Evolutionary conservation across 2,329 filamentous ascomycete species (phyloP), one percentile per base, ranked within the genome.

Genomic region (Monilinia aucupariae): DNA sequence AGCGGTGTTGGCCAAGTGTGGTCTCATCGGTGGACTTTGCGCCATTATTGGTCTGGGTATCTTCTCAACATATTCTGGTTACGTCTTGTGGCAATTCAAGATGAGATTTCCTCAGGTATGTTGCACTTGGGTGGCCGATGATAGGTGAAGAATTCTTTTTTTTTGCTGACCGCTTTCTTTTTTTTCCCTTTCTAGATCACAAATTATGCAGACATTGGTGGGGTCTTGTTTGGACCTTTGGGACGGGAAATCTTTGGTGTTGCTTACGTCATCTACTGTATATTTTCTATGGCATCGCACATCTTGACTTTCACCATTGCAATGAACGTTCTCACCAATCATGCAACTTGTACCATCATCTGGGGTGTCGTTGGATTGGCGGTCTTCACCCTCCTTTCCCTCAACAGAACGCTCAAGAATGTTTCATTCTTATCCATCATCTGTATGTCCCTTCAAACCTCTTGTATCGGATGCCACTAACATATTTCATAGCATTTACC

Each of bases 241-340:
- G 58, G 58, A 37, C 75, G 78, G 32, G 79, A 83, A 64, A 65
- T 86, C 43, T 75, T 83, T 53, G 82, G 81, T 13, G 68, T 76
- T 20, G 79, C 75, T 1, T 80, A 82, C 67, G 74, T 80, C 17
- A 71, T 85, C 25, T 81, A 85, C 68, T 74, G 85, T n/a, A 71
- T 86, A 22, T 85, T 86, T 73, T 78, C 84, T 69, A 83, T 85
- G 79, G 82, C 78, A 8, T 82, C 81, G 49, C 85, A 87, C 71
- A 73, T 86, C 34, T 75, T 86, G 62, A 84, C 82, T 2, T 86
- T 85, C 70, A 78, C 77, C 22, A 81, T 85, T 67, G 82, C 82
- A 64, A 78, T 85, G 75, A 85, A 85, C 67, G 79, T 78, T 3
- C 74, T 86, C 59, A 85, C 82, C 0, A 72, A 78, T 4, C 79